phyloP scores from a whole-genome alignment of 2,329 filamentous ascomycete species.

The Knoxdaviesia capensis region DNA sequence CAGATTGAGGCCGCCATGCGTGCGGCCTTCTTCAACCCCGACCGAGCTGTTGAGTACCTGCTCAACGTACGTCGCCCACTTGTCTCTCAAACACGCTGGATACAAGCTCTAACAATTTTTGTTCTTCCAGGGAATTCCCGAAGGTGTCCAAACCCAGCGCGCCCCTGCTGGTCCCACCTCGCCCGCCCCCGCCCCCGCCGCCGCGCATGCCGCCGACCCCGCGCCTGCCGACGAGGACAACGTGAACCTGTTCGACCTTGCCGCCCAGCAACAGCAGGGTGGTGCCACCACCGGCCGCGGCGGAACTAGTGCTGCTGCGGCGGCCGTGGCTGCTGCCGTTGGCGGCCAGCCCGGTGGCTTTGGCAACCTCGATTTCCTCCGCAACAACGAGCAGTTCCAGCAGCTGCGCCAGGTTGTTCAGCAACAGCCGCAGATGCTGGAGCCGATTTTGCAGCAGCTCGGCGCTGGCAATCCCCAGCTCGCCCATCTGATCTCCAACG shows the following conservation, averaged over 20 bases:
- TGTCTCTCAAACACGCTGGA: neutral
- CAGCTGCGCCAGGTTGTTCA: slow-evolving; percentile 93
- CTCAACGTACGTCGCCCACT: slow-evolving; percentile 44
- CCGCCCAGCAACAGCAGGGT: slow-evolving; percentile 48
- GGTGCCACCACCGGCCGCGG: slow-evolving; percentile 20
- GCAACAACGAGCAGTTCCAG: slow-evolving; percentile 93
- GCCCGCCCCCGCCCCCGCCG: slow-evolving; percentile 15
- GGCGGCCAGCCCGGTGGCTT: slow-evolving; percentile 32
- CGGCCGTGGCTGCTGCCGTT: slow-evolving; percentile 27
- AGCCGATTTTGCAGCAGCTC: slow-evolving; percentile 92
- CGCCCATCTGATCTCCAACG: slow-evolving; percentile 74
- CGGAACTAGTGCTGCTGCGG: slow-evolving; percentile 20
- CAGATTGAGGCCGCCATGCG: slow-evolving; percentile 91
- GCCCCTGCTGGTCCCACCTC: slow-evolving; percentile 21
- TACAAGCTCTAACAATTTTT: neutral
- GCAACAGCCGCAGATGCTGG: slow-evolving; percentile 94
- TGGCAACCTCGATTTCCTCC: slow-evolving; percentile 78
- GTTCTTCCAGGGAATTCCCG: slow-evolving; percentile 60
- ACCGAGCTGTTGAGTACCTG: slow-evolving; percentile 92
- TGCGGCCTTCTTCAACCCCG: slow-evolving; percentile 90
- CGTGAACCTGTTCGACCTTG: slow-evolving; percentile 84
- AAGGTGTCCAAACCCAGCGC: slow-evolving; percentile 43
- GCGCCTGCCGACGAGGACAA: slow-evolving; percentile 36
- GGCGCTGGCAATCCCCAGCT: slow-evolving; percentile 88
- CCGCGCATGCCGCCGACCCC: slow-evolving; percentile 18